phyloP scores from a whole-genome alignment of 495 filamentous ascomycete species.

The Aspergillus nanangensis region DNA sequence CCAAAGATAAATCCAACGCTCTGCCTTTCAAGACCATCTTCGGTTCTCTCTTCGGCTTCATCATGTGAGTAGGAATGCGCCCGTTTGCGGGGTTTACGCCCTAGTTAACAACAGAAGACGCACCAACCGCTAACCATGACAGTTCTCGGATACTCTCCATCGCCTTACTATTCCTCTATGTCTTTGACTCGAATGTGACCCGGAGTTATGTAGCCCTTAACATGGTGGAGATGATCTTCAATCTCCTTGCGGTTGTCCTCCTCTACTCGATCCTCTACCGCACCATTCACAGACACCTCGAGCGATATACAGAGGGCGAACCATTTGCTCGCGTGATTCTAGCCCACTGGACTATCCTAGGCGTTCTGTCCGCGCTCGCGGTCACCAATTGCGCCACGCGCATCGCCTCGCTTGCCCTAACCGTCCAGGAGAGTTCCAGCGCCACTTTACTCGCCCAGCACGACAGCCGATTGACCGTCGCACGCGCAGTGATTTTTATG shows the following conservation, averaged over 20 bases:
- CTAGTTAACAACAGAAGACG: neutral
- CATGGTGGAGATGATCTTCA: constrained; percentile 21
- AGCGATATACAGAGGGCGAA: neutral
- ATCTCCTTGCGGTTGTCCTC: constrained; percentile 4
- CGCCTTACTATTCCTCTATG: constrained; percentile 10
- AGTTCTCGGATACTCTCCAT: neutral
- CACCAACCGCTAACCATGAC: neutral
- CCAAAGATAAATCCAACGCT: neutral
- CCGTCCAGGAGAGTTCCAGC: neutral
- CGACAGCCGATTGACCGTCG: neutral
- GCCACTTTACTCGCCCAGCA: neutral
- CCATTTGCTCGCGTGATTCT: neutral
- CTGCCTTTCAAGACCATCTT: neutral
- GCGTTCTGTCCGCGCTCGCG: neutral
- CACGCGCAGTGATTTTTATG: constrained; percentile 10
- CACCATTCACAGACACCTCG: neutral
- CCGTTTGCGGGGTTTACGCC: neutral
- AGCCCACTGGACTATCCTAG: neutral
- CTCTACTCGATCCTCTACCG: constrained; percentile 18
- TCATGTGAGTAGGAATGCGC: constrained; percentile 1
- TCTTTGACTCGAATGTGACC: constrained; percentile 14
- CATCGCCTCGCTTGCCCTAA: neutral
- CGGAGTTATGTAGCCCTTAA: constrained; percentile 17
- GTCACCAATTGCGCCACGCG: neutral
- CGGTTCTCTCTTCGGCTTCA: neutral